These are phyloP conservation scores for Phytophthora ohioensis DNA, from an alignment of 352 stramenopile genomes.

Conservation along the genomic window DNA sequence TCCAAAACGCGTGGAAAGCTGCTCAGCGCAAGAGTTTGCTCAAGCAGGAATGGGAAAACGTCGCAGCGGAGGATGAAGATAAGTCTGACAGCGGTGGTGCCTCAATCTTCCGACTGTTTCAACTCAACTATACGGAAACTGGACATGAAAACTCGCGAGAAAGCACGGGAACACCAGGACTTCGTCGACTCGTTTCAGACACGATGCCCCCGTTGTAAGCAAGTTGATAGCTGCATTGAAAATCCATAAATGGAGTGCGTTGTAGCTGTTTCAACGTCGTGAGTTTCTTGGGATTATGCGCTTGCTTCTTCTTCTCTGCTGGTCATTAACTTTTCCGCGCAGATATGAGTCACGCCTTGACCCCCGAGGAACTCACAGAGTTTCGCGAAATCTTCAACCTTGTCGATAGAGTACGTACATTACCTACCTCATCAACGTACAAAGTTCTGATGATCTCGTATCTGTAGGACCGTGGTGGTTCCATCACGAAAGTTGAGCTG, in stretches of 20 bases:
- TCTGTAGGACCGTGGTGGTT: conserved; percentile 89
- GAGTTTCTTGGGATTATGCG: conserved; percentile 25
- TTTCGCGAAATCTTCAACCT: conserved; percentile 97
- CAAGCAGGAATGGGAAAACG: neutral
- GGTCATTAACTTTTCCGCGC: conserved; percentile 5
- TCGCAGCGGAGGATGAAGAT: neutral
- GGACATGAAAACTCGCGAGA: neutral
- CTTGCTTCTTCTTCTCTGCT: neutral
- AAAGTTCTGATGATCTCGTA: neutral
- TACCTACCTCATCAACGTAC: neutral
- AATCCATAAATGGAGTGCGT: conserved; percentile 27
- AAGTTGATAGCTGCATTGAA: neutral
- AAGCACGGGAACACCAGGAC: neutral
- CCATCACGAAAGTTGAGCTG: conserved; percentile 95
- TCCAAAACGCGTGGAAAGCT: conserved; percentile 42
- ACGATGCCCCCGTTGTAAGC: conserved; percentile 12
- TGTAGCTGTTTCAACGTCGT: conserved; percentile 16
- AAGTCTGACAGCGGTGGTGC: neutral
- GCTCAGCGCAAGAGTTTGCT: conserved; percentile 9
- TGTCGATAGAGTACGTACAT: conserved; percentile 79
- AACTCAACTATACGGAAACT: neutral
- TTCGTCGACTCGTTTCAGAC: conserved; percentile 16
- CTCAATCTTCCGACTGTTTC: conserved; percentile 17
- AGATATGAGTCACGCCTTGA: conserved; percentile 73
- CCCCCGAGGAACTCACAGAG: conserved; percentile 87